Evolutionary conservation across 176 grass and related monocot genomes (phyloP), one percentile per base, ranked within the genome.

Genomic region (Eleusine indica): DNA sequence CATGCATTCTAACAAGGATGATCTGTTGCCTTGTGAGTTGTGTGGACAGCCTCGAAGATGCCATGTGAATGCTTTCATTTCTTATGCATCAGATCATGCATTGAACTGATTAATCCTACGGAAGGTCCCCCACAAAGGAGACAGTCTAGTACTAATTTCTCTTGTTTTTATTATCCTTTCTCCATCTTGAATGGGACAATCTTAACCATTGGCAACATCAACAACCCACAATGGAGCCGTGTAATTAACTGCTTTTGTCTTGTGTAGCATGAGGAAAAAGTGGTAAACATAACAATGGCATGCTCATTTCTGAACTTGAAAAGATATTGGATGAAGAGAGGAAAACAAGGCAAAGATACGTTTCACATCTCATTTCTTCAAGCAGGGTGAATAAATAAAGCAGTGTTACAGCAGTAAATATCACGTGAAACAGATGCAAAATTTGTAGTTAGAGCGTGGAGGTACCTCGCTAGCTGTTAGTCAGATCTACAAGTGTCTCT

Each of bases 381-480:
- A 54, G 49, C 72, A 80, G 69, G 67, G 51, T 47, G 69, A 81
- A 78, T 81, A 74, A 87, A 90, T 76, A 74, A 74, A 88, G 71
- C 77, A 90, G 43, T 86, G 87, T 86, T 88, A 89, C 73, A 74
- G 43, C 78, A 84, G 73, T 64, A 76, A 86, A 83, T 58, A 80
- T 71, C 79, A 75, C 46, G 38, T 56, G 68, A 77, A 79, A 68
- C 48, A 86, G 74, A 86, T 38, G 79, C 79, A 80, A 89, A 83
- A 86, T 82, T 81, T 85, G 78, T 74, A 84, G 85, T 84, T 80
- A 89, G 42, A 71, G 78, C 56, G 35, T 41, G 39, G 46, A 86
- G 71, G 87, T 93, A 91, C 87, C 91, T 94, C 84, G 40, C 71
- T 86, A 84, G 62, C 66, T 66, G 81, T 71, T 82, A 93, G 71